Base-by-base conservation (phyloP, 176 grass and related monocot genomes). In the Oropetium thomaeum region DNA sequence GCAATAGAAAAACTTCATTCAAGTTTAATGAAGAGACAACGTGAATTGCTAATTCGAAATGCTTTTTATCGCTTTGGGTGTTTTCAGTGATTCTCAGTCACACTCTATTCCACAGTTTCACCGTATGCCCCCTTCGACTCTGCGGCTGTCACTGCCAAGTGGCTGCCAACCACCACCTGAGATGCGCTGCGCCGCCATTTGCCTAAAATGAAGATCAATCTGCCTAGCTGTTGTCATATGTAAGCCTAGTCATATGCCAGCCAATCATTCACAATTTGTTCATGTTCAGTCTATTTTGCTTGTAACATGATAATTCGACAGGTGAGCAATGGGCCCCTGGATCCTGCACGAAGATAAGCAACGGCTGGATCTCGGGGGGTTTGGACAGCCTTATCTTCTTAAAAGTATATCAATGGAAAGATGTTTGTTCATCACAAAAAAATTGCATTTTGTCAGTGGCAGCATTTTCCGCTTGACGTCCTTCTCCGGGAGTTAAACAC, bases 291-390 rank as follows among this genome's bases (percentile, higher is more conserved):
- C 47, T 58, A 59, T 77, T 71, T 40, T 40, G 37, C 22, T 20
- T 48, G 72, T n/a, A 82, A 82, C 5, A 47, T 42, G 66, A 77
- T 59, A 77, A 64, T 78, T 82, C 20, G 29, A 61, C 61, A 78
- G 74, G 51, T 53, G 68, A 57, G 74, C 79, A 53, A 79, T 41
- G 79, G 85, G 59, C 4, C 85, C 9, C 58, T 32, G 58, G 35
- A 71, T 70, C 77, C 13, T 34, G 16, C 31, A 7, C 61, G 31
- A 54, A 62, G 38, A 26, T 31, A 44, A 30, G 54, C 55, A 60
- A 11, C 58, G 17, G 15, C 37, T 43, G 37, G 28, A 45, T 81
- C 58, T 41, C 0, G 29, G 8, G 40, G 7, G 45, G 77, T 20
- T 17, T 23, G 25, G 47, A 35, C 28, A 65, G 20, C 19, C 38